Percentiles rank a stretch among this genome's conserved stretches.
Evolutionary conservation across 192 early-diverging fungal species (phyloP).

Genomic region (Entomortierella beljakovae): DNA sequence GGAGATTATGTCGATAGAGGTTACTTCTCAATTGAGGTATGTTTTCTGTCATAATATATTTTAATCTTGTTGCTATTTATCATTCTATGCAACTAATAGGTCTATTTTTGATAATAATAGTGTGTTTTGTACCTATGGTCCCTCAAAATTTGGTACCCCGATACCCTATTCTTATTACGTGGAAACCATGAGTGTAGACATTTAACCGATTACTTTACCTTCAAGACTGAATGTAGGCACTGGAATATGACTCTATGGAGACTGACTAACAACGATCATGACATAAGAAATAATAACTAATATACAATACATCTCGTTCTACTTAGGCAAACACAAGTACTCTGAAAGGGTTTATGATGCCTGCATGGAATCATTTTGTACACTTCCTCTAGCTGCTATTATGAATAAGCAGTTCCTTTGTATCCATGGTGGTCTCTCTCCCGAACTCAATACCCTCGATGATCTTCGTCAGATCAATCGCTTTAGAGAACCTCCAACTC

Average conservation of each 20-base stretch:
- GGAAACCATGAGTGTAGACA: conserved; percentile 98
- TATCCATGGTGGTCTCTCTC: conserved; percentile 95
- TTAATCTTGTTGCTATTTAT: too few species aligned
- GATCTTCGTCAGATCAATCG: conserved; percentile 92
- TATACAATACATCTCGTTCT: neutral
- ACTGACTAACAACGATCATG: too few species aligned
- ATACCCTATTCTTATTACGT: conserved; percentile 87
- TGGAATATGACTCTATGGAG: too few species aligned
- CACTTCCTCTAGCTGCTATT: conserved; percentile 90
- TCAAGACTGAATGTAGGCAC: conserved; percentile 95
- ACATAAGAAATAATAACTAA: neutral
- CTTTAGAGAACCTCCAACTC: conserved; percentile 92
- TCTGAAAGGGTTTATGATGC: conserved; percentile 91
- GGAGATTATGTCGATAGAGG: conserved; percentile 98
- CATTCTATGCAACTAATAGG: too few species aligned
- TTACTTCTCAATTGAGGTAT: conserved; percentile 96
- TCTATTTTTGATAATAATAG: conserved; percentile 51
- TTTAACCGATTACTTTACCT: conserved; percentile 97
- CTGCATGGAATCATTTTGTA: conserved; percentile 91
- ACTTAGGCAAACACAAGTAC: conserved; percentile 97
- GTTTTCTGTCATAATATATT: too few species aligned
- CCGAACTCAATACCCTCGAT: conserved; percentile 92
- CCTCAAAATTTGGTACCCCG: conserved; percentile 93
- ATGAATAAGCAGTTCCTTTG: conserved; percentile 98
- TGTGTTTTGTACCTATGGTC: conserved; percentile 92